phyloP scores from a whole-genome alignment of 116 monocot species.

The Dioscorea cayenensis region DNA sequence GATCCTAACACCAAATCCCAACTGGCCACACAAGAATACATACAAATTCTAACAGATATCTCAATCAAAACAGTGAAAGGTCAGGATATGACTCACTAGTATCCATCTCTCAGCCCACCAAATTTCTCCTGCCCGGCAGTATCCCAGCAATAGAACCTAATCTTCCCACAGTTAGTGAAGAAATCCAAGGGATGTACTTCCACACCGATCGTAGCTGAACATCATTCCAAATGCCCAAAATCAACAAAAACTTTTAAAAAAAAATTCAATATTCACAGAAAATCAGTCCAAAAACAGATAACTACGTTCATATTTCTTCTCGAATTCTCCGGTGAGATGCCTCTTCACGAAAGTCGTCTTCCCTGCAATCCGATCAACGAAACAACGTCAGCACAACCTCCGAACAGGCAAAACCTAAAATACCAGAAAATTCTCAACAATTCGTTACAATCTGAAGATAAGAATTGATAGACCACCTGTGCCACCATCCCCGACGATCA shows the following conservation, averaged over 20 bases:
- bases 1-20: too few relatives aligned
- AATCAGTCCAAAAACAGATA: background rate
- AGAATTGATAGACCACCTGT: slow-evolving; percentile 13
- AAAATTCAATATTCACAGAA: background rate
- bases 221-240: background rate
- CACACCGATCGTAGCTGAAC: slow-evolving; percentile 74
- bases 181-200: slow-evolving; percentile 87
- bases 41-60: background rate
- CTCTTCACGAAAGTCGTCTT: slow-evolving; percentile 82
- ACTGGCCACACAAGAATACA: too few relatives aligned
- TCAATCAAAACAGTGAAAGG: background rate
- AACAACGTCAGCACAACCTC: background rate
- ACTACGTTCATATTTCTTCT: slow-evolving; percentile 80
- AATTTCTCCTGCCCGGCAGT: slow-evolving; percentile 87
- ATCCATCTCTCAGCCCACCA: slow-evolving; percentile 80
- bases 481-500: slow-evolving; percentile 37
- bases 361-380: slow-evolving; percentile 22
- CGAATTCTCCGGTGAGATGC: slow-evolving; percentile 74
- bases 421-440: background rate
- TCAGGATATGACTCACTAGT: slow-evolving; percentile 35
- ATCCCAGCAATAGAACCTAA: slow-evolving; percentile 80
- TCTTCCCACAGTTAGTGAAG: slow-evolving; percentile 75
- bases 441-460: background rate
- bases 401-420: background rate
- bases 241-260: background rate